Conservation (phyloP, 129 eudicot genomes). For the Artemisia annua region DNA sequence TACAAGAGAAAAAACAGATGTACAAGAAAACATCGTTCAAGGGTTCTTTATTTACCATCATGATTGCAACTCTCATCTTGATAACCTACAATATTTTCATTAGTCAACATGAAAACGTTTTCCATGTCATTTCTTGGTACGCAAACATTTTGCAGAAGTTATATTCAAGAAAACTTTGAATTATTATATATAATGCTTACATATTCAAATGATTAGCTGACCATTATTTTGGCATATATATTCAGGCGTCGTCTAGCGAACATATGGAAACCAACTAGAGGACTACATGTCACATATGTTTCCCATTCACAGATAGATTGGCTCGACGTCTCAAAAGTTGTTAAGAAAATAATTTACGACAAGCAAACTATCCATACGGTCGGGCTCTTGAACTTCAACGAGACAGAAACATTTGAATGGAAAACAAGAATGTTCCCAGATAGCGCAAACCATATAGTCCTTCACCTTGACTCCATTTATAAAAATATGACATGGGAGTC, state of each 20-base stretch:
- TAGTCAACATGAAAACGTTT: constrained; percentile 41
- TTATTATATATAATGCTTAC: background rate
- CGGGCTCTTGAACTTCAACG: constrained; percentile 66
- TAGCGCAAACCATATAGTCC: constrained; percentile 40
- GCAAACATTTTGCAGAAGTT: background rate
- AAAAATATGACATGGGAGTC: constrained; percentile 64
- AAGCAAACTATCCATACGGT: constrained; percentile 46
- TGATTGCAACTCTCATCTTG: constrained; percentile 47
- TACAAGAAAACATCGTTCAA: constrained; percentile 48
- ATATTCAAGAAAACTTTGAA: background rate
- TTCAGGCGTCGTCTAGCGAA: constrained; percentile 30
- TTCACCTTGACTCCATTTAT: constrained; percentile 44
- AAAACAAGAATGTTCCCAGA: constrained; percentile 48
- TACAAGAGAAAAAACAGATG: constrained; percentile 40
- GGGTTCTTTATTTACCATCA: constrained; percentile 37
- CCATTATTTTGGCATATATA: background rate
- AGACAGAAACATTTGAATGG: constrained; percentile 55
- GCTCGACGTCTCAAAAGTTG: constrained; percentile 47
- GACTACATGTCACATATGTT: constrained; percentile 34
- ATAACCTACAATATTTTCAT: constrained; percentile 50
- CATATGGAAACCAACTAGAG: constrained; percentile 26
- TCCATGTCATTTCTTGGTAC: constrained; percentile 44
- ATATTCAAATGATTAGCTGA: background rate
- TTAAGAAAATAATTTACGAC: constrained; percentile 40
- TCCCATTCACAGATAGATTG: constrained; percentile 51